Percentiles rank a stretch among this genome's conserved stretches.
Conservation (phyloP, 164 flowering plant species). For the Platanus orientalis region DNA sequence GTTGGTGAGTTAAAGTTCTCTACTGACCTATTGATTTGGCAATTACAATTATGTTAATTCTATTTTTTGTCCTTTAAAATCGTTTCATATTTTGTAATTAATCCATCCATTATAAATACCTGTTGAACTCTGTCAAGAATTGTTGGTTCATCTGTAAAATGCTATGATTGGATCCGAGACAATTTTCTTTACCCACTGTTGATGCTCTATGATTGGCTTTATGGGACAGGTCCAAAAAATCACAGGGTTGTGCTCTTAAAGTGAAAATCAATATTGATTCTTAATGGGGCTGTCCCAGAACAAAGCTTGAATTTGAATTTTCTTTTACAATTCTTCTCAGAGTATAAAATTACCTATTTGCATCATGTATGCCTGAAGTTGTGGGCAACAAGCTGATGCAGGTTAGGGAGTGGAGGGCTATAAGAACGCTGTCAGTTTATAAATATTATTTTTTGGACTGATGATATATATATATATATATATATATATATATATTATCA, state of each 20-base stretch:
- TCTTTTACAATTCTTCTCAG: not conserved
- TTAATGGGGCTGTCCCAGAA: not conserved
- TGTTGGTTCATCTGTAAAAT: not conserved
- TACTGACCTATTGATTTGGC: not conserved
- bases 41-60: not conserved
- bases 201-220: not conserved
- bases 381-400: too few relatives aligned
- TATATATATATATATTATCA: too few relatives aligned
- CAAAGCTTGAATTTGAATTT: not conserved
- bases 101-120: slow-evolving; percentile 1
- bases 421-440: too few relatives aligned
- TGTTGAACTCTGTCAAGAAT: not conserved
- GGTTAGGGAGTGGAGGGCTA: too few relatives aligned
- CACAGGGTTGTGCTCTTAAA: not conserved
- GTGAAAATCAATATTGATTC: not conserved
- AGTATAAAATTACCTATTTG: not conserved
- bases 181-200: too few relatives aligned
- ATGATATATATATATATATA: too few relatives aligned
- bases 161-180: not conserved
- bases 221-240: too few relatives aligned
- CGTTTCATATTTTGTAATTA: not conserved
- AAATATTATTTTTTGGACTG: too few relatives aligned
- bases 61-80: not conserved
- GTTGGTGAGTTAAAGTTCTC: slow-evolving; percentile 51
- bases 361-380: not conserved